Percentiles rank a stretch among this genome's conserved stretches.
phyloP scores from a whole-genome alignment of 129 eudicot species.

The Escallonia herrerae region DNA sequence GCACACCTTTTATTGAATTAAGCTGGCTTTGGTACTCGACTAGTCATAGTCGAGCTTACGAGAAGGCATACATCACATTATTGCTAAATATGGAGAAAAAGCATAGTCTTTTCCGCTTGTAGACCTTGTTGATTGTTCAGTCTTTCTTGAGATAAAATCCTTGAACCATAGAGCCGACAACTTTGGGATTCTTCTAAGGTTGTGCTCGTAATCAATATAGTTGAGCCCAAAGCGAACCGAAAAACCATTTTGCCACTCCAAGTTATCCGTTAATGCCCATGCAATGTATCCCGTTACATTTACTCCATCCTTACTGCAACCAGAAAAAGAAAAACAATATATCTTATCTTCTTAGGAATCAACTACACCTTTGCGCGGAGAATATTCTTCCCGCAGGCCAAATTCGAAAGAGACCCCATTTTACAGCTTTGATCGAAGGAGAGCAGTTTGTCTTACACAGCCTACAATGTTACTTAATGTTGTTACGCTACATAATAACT shows the following conservation, averaged over 20 bases:
- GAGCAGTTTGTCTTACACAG: background rate
- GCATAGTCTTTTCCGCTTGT: too few species aligned
- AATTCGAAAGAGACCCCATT: too few species aligned
- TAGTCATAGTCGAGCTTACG: too few species aligned
- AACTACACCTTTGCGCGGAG: too few species aligned
- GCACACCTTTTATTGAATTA: too few species aligned
- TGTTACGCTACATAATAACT: background rate
- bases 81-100: too few species aligned
- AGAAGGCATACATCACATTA: too few species aligned
- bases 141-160: background rate
- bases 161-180: slow-evolving; percentile 23
- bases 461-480: background rate
- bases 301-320: slow-evolving; percentile 20
- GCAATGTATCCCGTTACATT: slow-evolving; percentile 27
- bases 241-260: slow-evolving; percentile 42
- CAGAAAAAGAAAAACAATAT: background rate
- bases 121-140: too few species aligned
- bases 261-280: slow-evolving; percentile 35
- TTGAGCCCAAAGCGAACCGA: slow-evolving; percentile 23
- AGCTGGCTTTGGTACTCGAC: too few species aligned
- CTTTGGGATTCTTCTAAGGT: slow-evolving; percentile 21
- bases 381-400: too few species aligned
- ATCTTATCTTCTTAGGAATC: background rate
- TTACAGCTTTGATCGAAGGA: too few species aligned
- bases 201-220: slow-evolving; percentile 28